A percentile compares a stretch with the other conserved stretches of the same genome.
Evolutionary conservation across 192 early-diverging fungal species (phyloP).

Genomic region (Podila minutissima): DNA sequence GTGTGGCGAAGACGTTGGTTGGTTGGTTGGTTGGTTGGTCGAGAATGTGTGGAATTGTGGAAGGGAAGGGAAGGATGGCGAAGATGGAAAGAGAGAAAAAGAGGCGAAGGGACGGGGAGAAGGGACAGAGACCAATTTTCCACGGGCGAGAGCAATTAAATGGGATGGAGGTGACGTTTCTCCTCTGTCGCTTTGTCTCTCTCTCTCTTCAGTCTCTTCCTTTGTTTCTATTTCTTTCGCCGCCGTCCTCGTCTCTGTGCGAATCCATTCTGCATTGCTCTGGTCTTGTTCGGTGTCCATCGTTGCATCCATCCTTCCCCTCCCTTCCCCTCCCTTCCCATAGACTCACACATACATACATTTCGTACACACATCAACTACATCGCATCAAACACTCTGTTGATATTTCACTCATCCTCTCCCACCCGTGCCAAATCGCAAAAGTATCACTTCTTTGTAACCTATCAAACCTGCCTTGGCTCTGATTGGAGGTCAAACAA

Average conservation of each 20-base stretch:
- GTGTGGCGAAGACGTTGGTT: background rate
- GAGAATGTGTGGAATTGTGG: background rate
- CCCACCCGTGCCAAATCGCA: no score
- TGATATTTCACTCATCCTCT: no score
- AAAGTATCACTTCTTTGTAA: no score
- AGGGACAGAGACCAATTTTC: background rate
- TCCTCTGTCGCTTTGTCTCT: no score
- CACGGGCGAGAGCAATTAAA: background rate
- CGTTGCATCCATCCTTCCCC: background rate
- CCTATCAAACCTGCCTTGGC: no score
- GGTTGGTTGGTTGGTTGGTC: background rate
- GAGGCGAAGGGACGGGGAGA: background rate
- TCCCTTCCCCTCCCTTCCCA: background rate
- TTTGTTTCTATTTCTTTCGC: background rate
- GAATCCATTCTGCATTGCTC: background rate
- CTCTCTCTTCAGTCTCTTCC: background rate
- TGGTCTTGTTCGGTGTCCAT: background rate
- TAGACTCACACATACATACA: background rate
- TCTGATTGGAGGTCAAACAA: background rate
- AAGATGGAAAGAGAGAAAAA: background rate
- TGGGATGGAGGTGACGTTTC: no score
- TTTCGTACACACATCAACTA: background rate
- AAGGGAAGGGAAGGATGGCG: background rate
- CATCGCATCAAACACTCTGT: background rate
- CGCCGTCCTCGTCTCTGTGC: background rate